These are phyloP conservation scores for Podospora tetraspora DNA, from an alignment of 495 filamentous ascomycete species.

Conservation along the genomic window DNA sequence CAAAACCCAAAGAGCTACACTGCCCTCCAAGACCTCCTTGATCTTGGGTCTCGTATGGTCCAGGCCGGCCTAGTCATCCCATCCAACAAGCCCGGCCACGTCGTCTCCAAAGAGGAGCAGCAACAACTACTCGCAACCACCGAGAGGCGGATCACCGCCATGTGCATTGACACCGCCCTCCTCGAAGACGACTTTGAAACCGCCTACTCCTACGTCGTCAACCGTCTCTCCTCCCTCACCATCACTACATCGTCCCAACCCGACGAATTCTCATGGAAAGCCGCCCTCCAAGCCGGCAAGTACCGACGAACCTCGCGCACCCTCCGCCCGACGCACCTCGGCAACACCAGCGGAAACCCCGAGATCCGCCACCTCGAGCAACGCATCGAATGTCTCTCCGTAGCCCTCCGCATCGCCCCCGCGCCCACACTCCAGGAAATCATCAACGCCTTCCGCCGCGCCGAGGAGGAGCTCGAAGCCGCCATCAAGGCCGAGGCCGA, in stretches of 20 bases:
- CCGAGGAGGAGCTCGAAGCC: conserved; percentile 76
- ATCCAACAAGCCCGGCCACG: conserved; percentile 20
- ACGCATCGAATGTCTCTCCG: conserved; percentile 84
- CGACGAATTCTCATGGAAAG: conserved; percentile 88
- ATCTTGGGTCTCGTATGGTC: conserved; percentile 71
- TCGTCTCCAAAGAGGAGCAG: conserved; percentile 26
- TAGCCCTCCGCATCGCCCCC: conserved; percentile 77
- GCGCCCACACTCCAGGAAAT: conserved; percentile 75
- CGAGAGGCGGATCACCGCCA: conserved; percentile 70
- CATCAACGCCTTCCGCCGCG: conserved; percentile 73
- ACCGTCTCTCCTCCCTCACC: conserved; percentile 40
- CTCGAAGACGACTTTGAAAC: conserved; percentile 90
- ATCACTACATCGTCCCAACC: conserved; percentile 16
- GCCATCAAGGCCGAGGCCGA: conserved; percentile 65
- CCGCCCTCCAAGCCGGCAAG: conserved; percentile 81
- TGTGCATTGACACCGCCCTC: conserved; percentile 85
- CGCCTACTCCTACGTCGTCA: conserved; percentile 91
- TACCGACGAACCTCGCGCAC: conserved; percentile 54
- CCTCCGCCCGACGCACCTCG: conserved; percentile 45
- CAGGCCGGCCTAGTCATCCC: conserved; percentile 54
- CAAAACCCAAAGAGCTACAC: conserved; percentile 85
- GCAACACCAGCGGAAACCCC: conserved; percentile 46
- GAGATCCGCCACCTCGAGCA: conserved; percentile 68
- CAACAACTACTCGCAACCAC: conserved; percentile 30
- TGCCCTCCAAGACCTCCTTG: conserved; percentile 75